A percentile compares a stretch with the other conserved stretches of the same genome.
These are phyloP conservation scores for Iris macrosiphon DNA, from an alignment of 106 monocot species.

Conservation along the genomic window DNA sequence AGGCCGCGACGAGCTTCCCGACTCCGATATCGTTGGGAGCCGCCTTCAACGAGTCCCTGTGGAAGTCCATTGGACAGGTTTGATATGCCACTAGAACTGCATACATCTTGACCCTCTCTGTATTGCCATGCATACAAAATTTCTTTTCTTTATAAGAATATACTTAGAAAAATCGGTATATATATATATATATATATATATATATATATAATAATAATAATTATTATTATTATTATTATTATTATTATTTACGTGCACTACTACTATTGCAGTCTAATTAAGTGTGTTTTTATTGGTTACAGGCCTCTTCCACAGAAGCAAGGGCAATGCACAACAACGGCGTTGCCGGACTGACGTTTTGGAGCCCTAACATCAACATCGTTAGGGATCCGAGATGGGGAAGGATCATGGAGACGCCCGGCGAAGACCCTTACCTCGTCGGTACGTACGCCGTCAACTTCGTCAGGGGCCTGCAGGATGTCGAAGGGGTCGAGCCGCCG, in stretches of 20 bases:
- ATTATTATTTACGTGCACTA: no score
- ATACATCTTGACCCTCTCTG: no score
- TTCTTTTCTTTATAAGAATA: no score
- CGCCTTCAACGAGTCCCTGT: constrained; percentile 16
- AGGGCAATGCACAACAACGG: constrained; percentile 23
- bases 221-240: no score
- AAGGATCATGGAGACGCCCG: constrained; percentile 31
- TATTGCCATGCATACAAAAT: no score
- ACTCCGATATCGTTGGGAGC: neutral
- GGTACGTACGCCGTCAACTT: constrained; percentile 21
- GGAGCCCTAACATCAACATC: constrained; percentile 29
- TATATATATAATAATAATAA: no score
- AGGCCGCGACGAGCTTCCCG: constrained; percentile 14
- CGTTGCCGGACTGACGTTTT: constrained; percentile 28
- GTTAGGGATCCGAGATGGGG: constrained; percentile 40
- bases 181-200: no score
- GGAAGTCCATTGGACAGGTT: constrained; percentile 15
- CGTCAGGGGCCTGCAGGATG: constrained; percentile 38
- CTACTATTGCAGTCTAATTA: no score
- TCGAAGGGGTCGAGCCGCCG: neutral
- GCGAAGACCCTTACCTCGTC: constrained; percentile 35
- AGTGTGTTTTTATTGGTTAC: neutral
- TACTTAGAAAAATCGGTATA: no score
- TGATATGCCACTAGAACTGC: no score
- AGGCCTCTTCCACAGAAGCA: constrained; percentile 26